Conservation (phyloP, 129 eudicot genomes). For the Pulicaria dysenterica region DNA sequence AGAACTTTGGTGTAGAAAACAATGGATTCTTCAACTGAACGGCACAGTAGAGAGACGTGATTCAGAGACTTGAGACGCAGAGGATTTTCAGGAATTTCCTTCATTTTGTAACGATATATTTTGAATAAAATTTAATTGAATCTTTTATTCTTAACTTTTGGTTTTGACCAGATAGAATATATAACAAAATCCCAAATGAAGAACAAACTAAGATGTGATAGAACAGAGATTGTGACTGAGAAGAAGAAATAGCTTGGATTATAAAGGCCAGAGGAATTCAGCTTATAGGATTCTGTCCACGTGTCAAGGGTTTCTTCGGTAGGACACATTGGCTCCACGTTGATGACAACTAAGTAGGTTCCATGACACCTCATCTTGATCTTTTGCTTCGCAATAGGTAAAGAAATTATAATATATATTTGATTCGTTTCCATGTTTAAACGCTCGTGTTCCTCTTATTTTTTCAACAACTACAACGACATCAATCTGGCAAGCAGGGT, state of each 20-base stretch:
- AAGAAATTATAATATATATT: background rate
- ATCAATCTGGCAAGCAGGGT: too few relatives aligned
- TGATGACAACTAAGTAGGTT: background rate
- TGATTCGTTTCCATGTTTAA: too few relatives aligned
- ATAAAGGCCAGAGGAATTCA: constrained; percentile 6
- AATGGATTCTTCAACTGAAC: constrained; percentile 60
- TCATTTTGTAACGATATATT: constrained; percentile 40
- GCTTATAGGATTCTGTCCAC: background rate
- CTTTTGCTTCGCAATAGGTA: background rate
- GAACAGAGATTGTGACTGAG: background rate
- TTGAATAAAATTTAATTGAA: background rate
- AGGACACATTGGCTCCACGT: constrained; percentile 16
- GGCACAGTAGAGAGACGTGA: constrained; percentile 73
- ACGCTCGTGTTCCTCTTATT: too few relatives aligned
- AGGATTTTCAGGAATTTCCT: constrained; percentile 57
- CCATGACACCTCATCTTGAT: background rate
- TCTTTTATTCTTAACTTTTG: background rate
- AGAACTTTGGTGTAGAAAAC: constrained; percentile 69
- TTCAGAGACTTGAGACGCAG: constrained; percentile 69
- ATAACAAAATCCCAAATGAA: background rate
- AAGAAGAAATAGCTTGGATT: background rate
- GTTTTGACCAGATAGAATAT: background rate
- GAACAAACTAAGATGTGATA: background rate
- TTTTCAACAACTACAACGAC: too few relatives aligned
- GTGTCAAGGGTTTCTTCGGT: background rate